Percentiles rank a stretch among this genome's conserved stretches.
These are phyloP conservation scores for Solanum medicagineum DNA, from an alignment of 257 asterid species.

Conservation along the genomic window DNA sequence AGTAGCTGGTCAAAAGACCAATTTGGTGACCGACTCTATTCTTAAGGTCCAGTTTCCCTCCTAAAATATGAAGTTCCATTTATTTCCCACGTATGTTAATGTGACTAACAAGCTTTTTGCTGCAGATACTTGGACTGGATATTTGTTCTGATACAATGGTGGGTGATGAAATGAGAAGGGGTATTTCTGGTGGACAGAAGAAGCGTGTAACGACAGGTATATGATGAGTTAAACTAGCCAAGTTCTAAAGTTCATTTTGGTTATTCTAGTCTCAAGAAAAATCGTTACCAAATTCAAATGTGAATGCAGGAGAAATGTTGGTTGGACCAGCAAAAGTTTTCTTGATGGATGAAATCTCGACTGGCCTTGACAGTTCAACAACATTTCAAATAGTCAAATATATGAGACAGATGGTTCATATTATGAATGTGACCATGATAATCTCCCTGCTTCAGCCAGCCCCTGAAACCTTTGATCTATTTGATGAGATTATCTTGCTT, in stretches of 20 bases:
- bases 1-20: slow-evolving; percentile 45
- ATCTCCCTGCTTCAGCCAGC: slow-evolving; percentile 70
- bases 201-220: slow-evolving; percentile 60
- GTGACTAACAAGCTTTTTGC: background rate
- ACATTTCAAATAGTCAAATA: slow-evolving; percentile 52
- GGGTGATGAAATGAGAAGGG: slow-evolving; percentile 66
- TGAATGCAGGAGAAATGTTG: slow-evolving; percentile 52
- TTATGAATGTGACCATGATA: slow-evolving; percentile 51
- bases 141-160: slow-evolving; percentile 64
- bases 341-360: slow-evolving; percentile 63
- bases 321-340: slow-evolving; percentile 66
- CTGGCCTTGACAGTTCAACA: slow-evolving; percentile 70
- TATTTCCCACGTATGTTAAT: background rate
- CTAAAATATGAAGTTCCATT: background rate
- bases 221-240: background rate
- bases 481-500: slow-evolving; percentile 51
- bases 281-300: background rate
- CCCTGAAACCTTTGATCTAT: slow-evolving; percentile 53
- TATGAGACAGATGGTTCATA: slow-evolving; percentile 60
- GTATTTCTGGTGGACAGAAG: slow-evolving; percentile 67
- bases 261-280: background rate
- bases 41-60: slow-evolving; percentile 34
- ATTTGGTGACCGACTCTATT: slow-evolving; percentile 47
- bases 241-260: background rate
- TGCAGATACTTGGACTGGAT: slow-evolving; percentile 50